phyloP scores from a whole-genome alignment of 495 filamentous ascomycete species.

The Cenococcum geophilum region DNA sequence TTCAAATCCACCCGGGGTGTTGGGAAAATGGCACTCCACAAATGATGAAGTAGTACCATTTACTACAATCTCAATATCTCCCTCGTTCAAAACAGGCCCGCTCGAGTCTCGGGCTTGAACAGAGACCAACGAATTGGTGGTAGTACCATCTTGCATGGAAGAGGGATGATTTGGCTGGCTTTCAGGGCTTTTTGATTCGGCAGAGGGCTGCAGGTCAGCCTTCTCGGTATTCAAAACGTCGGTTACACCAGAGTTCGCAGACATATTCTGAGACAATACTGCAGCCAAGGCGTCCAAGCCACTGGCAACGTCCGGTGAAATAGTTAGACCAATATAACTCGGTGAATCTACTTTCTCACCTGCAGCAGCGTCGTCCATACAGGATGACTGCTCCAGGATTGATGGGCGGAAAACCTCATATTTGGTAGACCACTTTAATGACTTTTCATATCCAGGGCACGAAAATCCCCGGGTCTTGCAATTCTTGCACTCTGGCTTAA shows the following conservation, averaged over 20 bases:
- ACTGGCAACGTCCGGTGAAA: constrained; percentile 21
- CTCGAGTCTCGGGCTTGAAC: no score
- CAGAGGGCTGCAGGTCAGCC: background rate
- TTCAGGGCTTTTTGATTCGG: background rate
- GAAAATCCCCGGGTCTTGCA: constrained; percentile 46
- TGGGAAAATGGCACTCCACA: background rate
- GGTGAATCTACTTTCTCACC: constrained; percentile 11
- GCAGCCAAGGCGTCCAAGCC: constrained; percentile 25
- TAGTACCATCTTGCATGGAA: background rate
- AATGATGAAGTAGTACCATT: no score
- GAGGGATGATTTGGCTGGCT: background rate
- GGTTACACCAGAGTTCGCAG: background rate
- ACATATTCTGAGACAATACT: constrained; percentile 8
- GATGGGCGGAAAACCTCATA: constrained; percentile 37
- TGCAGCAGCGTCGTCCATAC: no score
- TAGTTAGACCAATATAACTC: background rate
- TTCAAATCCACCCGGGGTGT: background rate
- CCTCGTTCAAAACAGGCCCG: no score
- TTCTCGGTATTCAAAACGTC: background rate
- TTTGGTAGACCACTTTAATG: constrained; percentile 52
- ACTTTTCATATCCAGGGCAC: constrained; percentile 51
- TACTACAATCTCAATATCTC: no score
- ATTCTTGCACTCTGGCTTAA: constrained; percentile 47
- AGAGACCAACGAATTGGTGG: background rate
- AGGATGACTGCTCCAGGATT: background rate